Conservation (phyloP, 176 grass and related monocot species). For the Oryza meridionalis region DNA sequence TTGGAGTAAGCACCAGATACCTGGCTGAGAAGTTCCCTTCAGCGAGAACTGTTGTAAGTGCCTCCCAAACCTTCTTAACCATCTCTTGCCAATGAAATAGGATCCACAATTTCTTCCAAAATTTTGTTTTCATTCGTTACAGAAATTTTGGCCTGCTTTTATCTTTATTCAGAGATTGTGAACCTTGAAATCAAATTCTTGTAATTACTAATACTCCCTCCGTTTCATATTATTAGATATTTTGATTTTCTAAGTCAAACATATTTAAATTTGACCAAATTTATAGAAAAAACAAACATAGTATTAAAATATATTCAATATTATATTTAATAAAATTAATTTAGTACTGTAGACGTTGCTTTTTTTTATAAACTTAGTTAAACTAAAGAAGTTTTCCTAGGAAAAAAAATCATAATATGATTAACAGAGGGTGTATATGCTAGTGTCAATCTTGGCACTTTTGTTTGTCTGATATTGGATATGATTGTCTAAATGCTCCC, state of each 20-base stretch:
- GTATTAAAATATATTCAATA: no score
- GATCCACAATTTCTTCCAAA: not conserved
- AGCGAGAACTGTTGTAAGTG: conserved; percentile 66
- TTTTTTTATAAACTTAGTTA: no score
- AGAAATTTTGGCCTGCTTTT: not conserved
- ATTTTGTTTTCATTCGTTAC: not conserved
- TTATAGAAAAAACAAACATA: no score
- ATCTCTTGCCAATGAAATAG: not conserved
- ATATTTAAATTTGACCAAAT: no score
- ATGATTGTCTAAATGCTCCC: not conserved
- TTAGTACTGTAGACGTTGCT: no score
- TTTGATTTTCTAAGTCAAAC: no score
- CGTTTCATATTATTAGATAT: no score
- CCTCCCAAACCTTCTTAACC: not conserved
- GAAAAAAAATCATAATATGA: no score
- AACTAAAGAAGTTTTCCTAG: no score
- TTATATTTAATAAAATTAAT: no score
- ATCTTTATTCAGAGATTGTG: not conserved
- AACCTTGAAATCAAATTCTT: not conserved
- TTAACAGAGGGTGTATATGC: no score
- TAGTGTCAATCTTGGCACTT: not conserved
- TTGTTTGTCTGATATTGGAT: not conserved
- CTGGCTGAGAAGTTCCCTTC: conserved; percentile 77
- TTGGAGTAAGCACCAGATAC: conserved; percentile 80
- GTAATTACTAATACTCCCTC: no score